A percentile compares a stretch with the other conserved stretches of the same genome.
Evolutionary conservation across 2,329 filamentous ascomycete genomes (phyloP).

Genomic region (Rutstroemia sp.): DNA sequence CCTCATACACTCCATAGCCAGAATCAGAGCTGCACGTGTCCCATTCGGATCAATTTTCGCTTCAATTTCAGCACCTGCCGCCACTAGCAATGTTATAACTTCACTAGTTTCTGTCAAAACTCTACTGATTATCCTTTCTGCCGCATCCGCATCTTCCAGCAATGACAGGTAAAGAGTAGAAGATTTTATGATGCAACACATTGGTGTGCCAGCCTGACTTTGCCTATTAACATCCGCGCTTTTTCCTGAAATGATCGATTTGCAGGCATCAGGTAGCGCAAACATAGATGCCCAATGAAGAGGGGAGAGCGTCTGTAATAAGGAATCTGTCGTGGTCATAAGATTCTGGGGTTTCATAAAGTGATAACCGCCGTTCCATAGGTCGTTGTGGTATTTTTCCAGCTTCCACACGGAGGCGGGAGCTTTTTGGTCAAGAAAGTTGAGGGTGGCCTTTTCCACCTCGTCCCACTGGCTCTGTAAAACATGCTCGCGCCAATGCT

Average conservation of each 20-base stretch:
- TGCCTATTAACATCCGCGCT: neutral
- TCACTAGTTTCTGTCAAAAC: neutral
- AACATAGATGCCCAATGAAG: neutral
- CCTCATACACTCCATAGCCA: too few relatives aligned
- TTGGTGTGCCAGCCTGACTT: neutral
- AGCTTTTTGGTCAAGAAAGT: neutral
- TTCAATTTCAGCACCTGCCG: neutral
- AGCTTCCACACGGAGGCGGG: too few relatives aligned
- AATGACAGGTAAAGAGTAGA: neutral
- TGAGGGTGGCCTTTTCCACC: neutral
- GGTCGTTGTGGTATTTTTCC: too few relatives aligned
- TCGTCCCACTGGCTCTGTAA: neutral
- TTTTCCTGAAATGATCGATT: neutral
- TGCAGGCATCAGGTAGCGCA: neutral
- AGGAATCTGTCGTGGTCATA: neutral
- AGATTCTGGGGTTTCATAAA: too few relatives aligned
- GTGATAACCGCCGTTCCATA: too few relatives aligned
- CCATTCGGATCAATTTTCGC: neutral
- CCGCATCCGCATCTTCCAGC: neutral
- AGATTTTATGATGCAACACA: neutral
- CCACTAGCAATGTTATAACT: neutral
- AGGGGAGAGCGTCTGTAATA: neutral
- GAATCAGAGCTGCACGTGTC: neutral
- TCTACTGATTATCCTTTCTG: too few relatives aligned
- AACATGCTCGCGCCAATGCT: fast-evolving